Conservation (phyloP, 2,329 filamentous ascomycete genomes). For the Fusarium zealandicum region DNA sequence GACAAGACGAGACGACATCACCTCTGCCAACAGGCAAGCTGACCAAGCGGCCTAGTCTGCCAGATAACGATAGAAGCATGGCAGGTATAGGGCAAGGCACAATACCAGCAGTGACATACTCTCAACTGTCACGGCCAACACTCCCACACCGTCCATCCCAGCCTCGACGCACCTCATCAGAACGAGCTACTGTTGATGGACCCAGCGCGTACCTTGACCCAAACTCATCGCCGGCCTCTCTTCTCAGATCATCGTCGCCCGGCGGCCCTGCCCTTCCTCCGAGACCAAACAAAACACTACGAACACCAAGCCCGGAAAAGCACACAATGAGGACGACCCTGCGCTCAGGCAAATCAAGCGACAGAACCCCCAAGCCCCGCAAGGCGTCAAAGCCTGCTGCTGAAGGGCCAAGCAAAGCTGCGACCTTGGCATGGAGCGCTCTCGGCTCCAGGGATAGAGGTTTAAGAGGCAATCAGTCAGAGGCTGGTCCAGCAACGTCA, state of each 20-base stretch:
- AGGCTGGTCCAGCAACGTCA: constrained; percentile 31
- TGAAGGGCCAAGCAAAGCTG: constrained; percentile 69
- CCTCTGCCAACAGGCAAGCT: constrained; percentile 32
- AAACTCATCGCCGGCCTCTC: constrained; percentile 18
- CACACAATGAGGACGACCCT: constrained; percentile 69
- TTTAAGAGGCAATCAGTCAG: constrained; percentile 38
- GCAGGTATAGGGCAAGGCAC: constrained; percentile 83
- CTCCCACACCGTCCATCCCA: constrained; percentile 65
- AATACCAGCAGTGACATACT: constrained; percentile 80
- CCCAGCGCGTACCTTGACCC: constrained; percentile 33
- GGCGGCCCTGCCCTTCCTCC: constrained; percentile 39
- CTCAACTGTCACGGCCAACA: constrained; percentile 76
- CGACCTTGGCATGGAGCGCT: constrained; percentile 67
- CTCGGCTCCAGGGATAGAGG: constrained; percentile 51
- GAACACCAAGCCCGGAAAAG: constrained; percentile 66
- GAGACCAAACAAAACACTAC: constrained; percentile 49
- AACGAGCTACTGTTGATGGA: constrained; percentile 52
- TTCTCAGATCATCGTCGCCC: constrained; percentile 45
- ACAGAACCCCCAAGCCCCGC: constrained; percentile 52
- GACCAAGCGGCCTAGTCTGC: constrained; percentile 30
- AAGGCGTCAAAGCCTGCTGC: constrained; percentile 52
- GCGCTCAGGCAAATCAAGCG: constrained; percentile 55
- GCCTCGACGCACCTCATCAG: constrained; percentile 61
- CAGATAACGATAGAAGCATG: constrained; percentile 42
- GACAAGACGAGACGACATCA: constrained; percentile 48